A percentile compares a stretch with the other conserved stretches of the same genome.
Evolutionary conservation across 371 early-diverging fungal genomes (phyloP).

Genomic region (Chytridium lagenaria): DNA sequence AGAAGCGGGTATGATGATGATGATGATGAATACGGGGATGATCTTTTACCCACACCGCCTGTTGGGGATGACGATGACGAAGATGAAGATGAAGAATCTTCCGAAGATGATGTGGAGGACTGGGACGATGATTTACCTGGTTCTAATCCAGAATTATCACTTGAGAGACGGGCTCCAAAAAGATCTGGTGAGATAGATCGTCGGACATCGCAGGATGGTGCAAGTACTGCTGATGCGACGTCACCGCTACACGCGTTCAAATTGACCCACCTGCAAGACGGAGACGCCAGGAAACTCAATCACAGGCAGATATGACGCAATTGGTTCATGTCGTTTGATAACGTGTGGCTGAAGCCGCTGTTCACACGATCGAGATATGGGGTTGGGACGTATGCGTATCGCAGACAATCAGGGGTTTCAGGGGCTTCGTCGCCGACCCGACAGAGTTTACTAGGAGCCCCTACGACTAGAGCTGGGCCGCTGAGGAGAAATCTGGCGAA

Average conservation of each 20-base stretch:
- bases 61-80: constrained; percentile 39
- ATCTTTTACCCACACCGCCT: neutral
- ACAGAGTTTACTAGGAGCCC: neutral
- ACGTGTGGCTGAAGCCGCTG: constrained; percentile 78
- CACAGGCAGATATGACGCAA: constrained; percentile 55
- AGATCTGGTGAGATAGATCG: neutral
- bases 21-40: constrained; percentile 16
- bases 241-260: neutral
- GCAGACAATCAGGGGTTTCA: neutral
- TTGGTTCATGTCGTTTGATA: constrained; percentile 87
- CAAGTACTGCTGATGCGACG: constrained; percentile 3
- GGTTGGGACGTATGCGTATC: neutral
- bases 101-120: constrained; percentile 57
- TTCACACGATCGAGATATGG: constrained; percentile 54
- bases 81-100: constrained; percentile 26
- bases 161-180: neutral
- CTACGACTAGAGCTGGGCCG: neutral
- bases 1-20: constrained; percentile 39
- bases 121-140: constrained; percentile 56
- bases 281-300: neutral
- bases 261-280: neutral
- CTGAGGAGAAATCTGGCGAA: neutral
- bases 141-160: neutral
- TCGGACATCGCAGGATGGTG: neutral
- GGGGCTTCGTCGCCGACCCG: neutral